Evolutionary conservation across 441 rosid genomes (phyloP), one percentile per base, ranked within the genome.

Genomic region (Erodium trifolium): DNA sequence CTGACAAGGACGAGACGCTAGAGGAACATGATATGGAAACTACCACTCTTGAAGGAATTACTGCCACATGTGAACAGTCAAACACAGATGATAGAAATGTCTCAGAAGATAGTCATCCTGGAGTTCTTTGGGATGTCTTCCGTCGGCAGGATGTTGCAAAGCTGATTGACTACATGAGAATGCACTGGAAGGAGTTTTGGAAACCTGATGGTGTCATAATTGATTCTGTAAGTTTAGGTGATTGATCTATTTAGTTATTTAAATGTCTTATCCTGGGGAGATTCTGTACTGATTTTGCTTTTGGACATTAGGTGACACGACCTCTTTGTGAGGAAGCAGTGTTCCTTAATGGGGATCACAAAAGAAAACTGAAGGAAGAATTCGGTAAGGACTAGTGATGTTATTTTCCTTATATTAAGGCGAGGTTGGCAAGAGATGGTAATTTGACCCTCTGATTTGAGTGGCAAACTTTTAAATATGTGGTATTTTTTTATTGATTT

Each of bases 81-180:
- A 64, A 71, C 62, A 68, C 75, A 64, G 71, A 67, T 49, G 17
- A 65, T 27, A 75, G 51, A 74, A 79, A 75, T 71, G 31, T 77
- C 62, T 45, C 77, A 66, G 71, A 70, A n/a, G 70, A 71, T 63
- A 74, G 75, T 76, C 69, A 37, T 69, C 71, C 85, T 0, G 92
- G 94, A 74, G 85, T 82, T 53, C 78, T 65, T 69, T 92, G 98
- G 99, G 97, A 92, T 70, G 82, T 94, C 76, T 94, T 94, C 51
- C 79, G 84, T 69, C 87, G 87, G 75, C 87, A 85, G 80, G 98
- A 94, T 80, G 88, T 82, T 73, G 85, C 94, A 53, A 87, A 87
- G 78, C 79, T 94, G 70, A 75, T 72, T 43, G 78, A 78, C 71
- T 94, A 83, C 83, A 27, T 94, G 78, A 80, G 57, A 68, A 72